Percentiles rank a stretch among this genome's conserved stretches.
These are phyloP conservation scores for Malassezia psittaci DNA, from an alignment of 1,284 basidiomycete genomes.

Conservation along the genomic window DNA sequence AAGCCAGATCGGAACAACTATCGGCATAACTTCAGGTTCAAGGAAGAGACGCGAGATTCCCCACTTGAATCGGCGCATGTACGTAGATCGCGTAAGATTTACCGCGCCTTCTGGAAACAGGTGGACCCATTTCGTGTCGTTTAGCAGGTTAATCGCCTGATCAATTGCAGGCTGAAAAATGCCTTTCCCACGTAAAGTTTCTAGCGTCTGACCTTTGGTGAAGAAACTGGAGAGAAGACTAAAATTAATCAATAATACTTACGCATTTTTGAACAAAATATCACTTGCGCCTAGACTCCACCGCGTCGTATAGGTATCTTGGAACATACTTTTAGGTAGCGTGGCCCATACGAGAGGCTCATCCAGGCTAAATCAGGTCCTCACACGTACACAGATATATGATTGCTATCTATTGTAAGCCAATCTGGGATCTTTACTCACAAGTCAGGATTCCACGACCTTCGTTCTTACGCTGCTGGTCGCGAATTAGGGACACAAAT, in stretches of 20 bases:
- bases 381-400: slow-evolving; percentile 32
- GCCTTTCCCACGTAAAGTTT: slow-evolving; percentile 79
- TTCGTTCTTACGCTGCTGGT: slow-evolving; percentile 17
- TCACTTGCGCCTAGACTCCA: slow-evolving; percentile 86
- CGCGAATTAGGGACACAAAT: slow-evolving; percentile 26
- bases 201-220: slow-evolving; percentile 76
- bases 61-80: slow-evolving; percentile 83
- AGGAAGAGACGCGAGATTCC: slow-evolving; percentile 62
- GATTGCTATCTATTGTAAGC: slow-evolving; percentile 28
- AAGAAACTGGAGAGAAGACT: slow-evolving; percentile 61
- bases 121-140: slow-evolving; percentile 81
- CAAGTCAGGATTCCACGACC: slow-evolving; percentile 35
- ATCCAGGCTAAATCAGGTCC: slow-evolving; percentile 20
- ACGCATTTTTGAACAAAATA: slow-evolving; percentile 81
- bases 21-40: slow-evolving; percentile 51
- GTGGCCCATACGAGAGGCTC: slow-evolving; percentile 39
- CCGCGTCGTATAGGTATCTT: slow-evolving; percentile 53
- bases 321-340: slow-evolving; percentile 22
- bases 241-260: neutral
- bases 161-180: slow-evolving; percentile 83
- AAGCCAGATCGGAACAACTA: slow-evolving; percentile 90
- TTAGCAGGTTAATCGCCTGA: slow-evolving; percentile 64
- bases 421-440: neutral
- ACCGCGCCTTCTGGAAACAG: slow-evolving; percentile 88
- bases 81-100: slow-evolving; percentile 56